phyloP scores from a whole-genome alignment of 2,329 filamentous ascomycete species.

The Colletotrichum somersetense region DNA sequence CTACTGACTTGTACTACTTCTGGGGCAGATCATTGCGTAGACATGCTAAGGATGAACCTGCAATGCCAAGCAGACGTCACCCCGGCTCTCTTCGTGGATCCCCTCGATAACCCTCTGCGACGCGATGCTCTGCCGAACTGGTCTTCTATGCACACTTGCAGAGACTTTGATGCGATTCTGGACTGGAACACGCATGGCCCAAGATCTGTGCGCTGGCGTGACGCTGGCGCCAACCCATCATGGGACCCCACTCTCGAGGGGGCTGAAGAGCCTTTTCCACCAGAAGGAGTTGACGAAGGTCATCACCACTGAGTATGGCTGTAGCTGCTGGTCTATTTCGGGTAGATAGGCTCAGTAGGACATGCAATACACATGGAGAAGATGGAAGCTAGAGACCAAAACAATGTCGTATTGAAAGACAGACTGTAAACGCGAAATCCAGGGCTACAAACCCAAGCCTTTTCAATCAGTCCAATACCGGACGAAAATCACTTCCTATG shows the following conservation, averaged over 20 bases:
- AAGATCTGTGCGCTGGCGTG: conserved; percentile 35
- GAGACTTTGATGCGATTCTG: conserved; percentile 35
- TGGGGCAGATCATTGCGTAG: conserved; percentile 29
- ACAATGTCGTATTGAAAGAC: not conserved
- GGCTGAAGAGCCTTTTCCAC: conserved; percentile 29
- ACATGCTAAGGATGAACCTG: conserved; percentile 35
- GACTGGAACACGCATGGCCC: conserved; percentile 36
- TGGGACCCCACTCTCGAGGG: conserved; percentile 29
- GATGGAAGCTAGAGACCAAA: not conserved
- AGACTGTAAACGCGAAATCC: too few species aligned
- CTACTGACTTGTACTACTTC: not conserved
- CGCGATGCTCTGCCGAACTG: conserved; percentile 33
- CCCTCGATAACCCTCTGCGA: conserved; percentile 20
- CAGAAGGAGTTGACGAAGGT: not conserved
- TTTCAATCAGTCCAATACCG: too few species aligned
- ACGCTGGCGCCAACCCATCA: conserved; percentile 31
- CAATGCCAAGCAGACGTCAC: conserved; percentile 34
- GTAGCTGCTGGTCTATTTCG: not conserved
- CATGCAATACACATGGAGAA: not conserved
- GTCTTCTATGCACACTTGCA: conserved; percentile 37
- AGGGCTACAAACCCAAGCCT: too few species aligned
- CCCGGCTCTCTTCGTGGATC: conserved; percentile 35
- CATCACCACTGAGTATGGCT: conserved; percentile 4
- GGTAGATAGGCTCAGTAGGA: not conserved
- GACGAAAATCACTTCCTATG: too few species aligned